Percentiles rank a stretch among this genome's conserved stretches.
These are phyloP conservation scores for Talaromyces piceae DNA, from an alignment of 2,329 filamentous ascomycete genomes.

Conservation along the genomic window DNA sequence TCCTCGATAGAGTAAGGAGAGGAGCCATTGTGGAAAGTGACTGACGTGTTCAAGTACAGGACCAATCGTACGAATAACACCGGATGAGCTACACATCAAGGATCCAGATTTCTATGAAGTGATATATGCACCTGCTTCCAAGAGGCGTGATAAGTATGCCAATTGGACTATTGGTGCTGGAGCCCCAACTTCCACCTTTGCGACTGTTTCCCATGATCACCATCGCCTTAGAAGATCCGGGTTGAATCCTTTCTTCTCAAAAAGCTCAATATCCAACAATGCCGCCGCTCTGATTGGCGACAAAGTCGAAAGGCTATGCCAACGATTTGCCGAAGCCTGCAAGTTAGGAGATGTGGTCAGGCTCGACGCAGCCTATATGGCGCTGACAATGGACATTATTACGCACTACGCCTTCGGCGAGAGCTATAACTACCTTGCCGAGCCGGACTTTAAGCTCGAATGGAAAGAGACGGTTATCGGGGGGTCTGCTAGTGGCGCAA, in stretches of 20 bases:
- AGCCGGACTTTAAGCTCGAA: constrained; percentile 18
- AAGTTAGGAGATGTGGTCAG: constrained; percentile 12
- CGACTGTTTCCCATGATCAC: constrained; percentile 16
- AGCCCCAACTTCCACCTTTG: constrained; percentile 14
- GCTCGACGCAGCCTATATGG: constrained; percentile 20
- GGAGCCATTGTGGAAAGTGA: too few species aligned
- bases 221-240: constrained; percentile 18
- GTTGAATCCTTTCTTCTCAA: constrained; percentile 21
- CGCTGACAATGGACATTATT: constrained; percentile 31
- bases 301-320: neutral
- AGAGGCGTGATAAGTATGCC: constrained; percentile 21
- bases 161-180: constrained; percentile 14
- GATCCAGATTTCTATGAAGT: constrained; percentile 27
- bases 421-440: constrained; percentile 23
- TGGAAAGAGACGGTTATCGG: constrained; percentile 18
- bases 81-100: constrained; percentile 27
- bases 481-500: neutral
- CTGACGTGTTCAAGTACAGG: constrained; percentile 13
- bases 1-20: too few species aligned
- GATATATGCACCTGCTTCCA: constrained; percentile 22
- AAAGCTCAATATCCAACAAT: constrained; percentile 24
- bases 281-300: neutral
- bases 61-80: constrained; percentile 28
- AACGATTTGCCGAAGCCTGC: constrained; percentile 6
- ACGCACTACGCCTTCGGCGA: constrained; percentile 33